A percentile compares a stretch with the other conserved stretches of the same genome.
phyloP scores from a whole-genome alignment of 768 basidiomycete species.

The Hortiboletus campestris region DNA sequence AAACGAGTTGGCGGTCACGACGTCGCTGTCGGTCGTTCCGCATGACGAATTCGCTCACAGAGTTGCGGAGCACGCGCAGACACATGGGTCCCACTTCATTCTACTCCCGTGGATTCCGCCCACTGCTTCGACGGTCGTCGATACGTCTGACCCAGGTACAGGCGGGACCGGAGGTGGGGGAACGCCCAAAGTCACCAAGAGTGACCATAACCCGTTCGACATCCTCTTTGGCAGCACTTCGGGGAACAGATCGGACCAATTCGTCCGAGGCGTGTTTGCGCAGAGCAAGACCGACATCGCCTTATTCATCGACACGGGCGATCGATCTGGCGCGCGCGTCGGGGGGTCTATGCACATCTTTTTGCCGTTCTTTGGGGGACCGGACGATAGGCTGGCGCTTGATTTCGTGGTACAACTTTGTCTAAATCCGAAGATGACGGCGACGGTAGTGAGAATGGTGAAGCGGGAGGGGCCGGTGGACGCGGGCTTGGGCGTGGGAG shows the following conservation, averaged over 20 bases:
- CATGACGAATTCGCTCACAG: slow-evolving; percentile 70
- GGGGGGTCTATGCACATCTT: slow-evolving; percentile 62
- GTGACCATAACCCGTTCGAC: slow-evolving; percentile 66
- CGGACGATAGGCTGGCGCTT: slow-evolving; percentile 86
- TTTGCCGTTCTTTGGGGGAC: slow-evolving; percentile 91
- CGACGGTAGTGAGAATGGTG: slow-evolving; percentile 69
- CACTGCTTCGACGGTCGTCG: slow-evolving; percentile 7
- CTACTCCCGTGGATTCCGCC: slow-evolving; percentile 79
- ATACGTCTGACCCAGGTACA: background rate
- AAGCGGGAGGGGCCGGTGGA: slow-evolving; percentile 41
- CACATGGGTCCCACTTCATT: slow-evolving; percentile 66
- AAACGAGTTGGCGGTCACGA: slow-evolving; percentile 60
- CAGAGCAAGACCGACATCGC: slow-evolving; percentile 74
- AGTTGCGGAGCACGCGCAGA: slow-evolving; percentile 65
- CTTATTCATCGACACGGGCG: slow-evolving; percentile 73
- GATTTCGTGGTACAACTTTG: slow-evolving; percentile 85
- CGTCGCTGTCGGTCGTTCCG: slow-evolving; percentile 71
- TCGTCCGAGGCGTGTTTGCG: slow-evolving; percentile 78
- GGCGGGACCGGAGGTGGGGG: too few relatives aligned
- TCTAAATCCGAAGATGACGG: slow-evolving; percentile 60
- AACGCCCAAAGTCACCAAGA: slow-evolving; percentile 15
- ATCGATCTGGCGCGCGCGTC: slow-evolving; percentile 20
- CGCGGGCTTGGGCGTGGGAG: slow-evolving; percentile 11
- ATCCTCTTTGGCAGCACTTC: slow-evolving; percentile 45
- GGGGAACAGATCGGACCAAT: slow-evolving; percentile 44